Conservation (phyloP, 2,329 filamentous ascomycete genomes). For the Paecilomyces sp. region DNA sequence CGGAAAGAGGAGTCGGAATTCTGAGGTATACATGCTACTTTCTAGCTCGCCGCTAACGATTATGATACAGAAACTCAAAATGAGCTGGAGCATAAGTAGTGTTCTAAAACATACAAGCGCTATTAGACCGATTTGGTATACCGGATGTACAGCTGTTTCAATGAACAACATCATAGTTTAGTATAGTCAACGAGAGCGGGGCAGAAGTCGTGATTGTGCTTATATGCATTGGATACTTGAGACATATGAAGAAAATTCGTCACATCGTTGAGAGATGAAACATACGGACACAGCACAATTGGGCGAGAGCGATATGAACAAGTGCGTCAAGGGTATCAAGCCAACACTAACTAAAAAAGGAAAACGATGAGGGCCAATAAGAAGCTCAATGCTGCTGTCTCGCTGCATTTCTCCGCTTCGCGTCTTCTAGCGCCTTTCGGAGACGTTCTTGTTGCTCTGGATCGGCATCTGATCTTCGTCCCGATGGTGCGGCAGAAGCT, state of each 20-base stretch:
- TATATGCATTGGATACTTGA: not conserved
- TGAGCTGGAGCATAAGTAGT: not conserved
- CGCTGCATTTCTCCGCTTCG: constrained; percentile 47
- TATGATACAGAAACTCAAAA: not conserved
- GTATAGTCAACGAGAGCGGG: not conserved
- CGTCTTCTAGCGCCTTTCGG: constrained; percentile 45
- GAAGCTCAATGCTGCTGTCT: constrained; percentile 7
- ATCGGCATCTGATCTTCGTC: constrained; percentile 18
- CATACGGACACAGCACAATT: not conserved
- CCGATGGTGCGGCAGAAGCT: constrained; percentile 2
- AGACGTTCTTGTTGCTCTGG: constrained; percentile 41
- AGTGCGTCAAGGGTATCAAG: not conserved
- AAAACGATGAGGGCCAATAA: not conserved
- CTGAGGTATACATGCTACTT: too few relatives aligned
- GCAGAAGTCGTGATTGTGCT: not conserved
- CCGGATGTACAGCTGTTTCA: not conserved
- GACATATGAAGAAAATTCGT: not conserved
- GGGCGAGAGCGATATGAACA: not conserved
- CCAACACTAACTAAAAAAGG: not conserved
- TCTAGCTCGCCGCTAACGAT: not conserved
- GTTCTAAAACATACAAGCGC: not conserved
- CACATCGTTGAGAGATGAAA: not conserved
- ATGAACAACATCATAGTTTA: not conserved
- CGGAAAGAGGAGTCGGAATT: not conserved
- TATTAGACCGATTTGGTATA: not conserved